Base-by-base conservation (phyloP, 1,284 basidiomycete genomes). In the Ganoderma lingzhi region DNA sequence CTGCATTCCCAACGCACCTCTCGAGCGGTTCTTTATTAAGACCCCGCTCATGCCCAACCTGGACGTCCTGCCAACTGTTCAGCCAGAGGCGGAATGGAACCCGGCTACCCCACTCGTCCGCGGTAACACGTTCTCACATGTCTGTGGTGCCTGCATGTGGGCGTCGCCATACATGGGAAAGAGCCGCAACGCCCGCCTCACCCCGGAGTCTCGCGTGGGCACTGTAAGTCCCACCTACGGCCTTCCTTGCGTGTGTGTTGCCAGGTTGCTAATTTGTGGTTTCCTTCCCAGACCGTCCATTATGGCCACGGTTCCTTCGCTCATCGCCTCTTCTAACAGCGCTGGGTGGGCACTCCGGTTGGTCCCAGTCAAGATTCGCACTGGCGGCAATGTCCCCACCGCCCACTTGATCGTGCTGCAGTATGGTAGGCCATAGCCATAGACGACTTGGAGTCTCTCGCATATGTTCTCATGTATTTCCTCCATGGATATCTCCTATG, bases 271-370 rank as follows among this genome's bases (percentile, higher is more conserved):
- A 80, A 78, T n/a, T 48, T n/a, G 1, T 45, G 17, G 28, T 68
- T 45, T 14, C 35, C 69, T 62, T 23, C 12, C n/a, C 69, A 89
- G 88, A 51, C 86, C 94, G 15, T 88, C 87, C 6, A 82, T 97
- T 41, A 85, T 97, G 83, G 90, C 95, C 3, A 97, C 97, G 93
- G 90, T 96, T 0, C 96, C 96, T 10, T 92, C 93, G 0, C 80
- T 98, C 23, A 90, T 98, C 72, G 92, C 93, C 32, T 92, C 94
- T 9, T 92, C 94, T 6, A 90, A 97, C 61, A 96, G 93, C 69
- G 93, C 93, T 63, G 93, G 94, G 53, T 92, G 91, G 84, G 83
- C 86, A 48, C 92, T n/a, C n/a, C n/a, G n/a, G n/a, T n/a, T n/a
- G n/a, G n/a, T n/a, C n/a, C n/a, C n/a, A n/a, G n/a, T n/a, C n/a